Percentiles rank a stretch among this genome's conserved stretches.
Conservation (phyloP, 306 rosid genomes). For the Castanopsis chinensis region DNA sequence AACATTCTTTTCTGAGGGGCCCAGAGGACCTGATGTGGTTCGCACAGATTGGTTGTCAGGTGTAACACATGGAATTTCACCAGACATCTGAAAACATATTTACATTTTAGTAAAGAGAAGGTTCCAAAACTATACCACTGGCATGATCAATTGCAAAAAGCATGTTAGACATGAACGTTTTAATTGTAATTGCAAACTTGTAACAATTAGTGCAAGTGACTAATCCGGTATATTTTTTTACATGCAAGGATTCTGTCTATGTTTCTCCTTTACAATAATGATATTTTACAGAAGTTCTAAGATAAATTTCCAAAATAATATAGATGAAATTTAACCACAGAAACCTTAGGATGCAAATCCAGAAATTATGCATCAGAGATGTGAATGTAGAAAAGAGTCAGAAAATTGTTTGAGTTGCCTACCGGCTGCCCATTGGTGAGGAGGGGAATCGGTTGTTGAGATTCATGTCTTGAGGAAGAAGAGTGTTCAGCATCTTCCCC, state of each 20-base stretch:
- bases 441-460: slow-evolving; percentile 87
- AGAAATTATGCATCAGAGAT: not conserved
- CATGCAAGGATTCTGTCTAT: too few relatives aligned
- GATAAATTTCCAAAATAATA: not conserved
- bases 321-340: not conserved
- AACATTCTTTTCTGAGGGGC: slow-evolving; percentile 63
- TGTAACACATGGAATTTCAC: slow-evolving; percentile 86
- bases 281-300: too few relatives aligned
- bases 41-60: slow-evolving; percentile 90
- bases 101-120: not conserved
- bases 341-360: slow-evolving; percentile 1
- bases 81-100: slow-evolving; percentile 61
- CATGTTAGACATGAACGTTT: not conserved
- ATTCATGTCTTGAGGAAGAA: slow-evolving; percentile 80
- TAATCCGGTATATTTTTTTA: too few relatives aligned
- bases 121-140: not conserved
- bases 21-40: slow-evolving; percentile 93
- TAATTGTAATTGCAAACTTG: not conserved
- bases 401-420: slow-evolving; percentile 10
- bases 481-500: slow-evolving; percentile 81
- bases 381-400: not conserved
- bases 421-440: slow-evolving; percentile 87
- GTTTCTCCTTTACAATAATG: too few relatives aligned
- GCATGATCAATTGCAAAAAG: not conserved
- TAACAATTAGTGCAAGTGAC: not conserved